Evolutionary conservation across 148 eudicot species (phyloP).

Genomic region (Suaeda aralocaspica): DNA sequence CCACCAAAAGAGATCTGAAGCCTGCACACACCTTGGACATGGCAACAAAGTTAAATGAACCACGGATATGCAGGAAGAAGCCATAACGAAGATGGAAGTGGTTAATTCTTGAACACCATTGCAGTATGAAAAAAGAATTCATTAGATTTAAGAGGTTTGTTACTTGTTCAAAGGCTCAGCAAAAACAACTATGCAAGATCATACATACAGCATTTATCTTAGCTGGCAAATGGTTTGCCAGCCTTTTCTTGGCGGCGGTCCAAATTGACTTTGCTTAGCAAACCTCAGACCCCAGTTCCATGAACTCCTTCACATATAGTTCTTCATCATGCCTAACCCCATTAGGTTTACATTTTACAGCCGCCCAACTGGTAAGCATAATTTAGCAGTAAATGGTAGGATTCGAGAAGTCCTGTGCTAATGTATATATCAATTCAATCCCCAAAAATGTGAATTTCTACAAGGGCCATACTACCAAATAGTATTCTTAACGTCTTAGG

Average conservation of each 20-base stretch:
- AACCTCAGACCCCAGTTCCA: background rate
- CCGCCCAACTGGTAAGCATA: too few species aligned
- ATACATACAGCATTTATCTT: background rate
- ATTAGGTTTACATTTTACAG: background rate
- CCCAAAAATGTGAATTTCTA: too few species aligned
- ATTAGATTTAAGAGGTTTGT: background rate
- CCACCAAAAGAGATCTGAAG: slow-evolving; percentile 58
- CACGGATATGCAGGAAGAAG: background rate
- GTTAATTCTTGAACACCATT: background rate
- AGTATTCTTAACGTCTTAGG: background rate
- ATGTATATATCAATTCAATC: too few species aligned
- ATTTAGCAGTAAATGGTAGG: too few species aligned
- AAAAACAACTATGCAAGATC: background rate
- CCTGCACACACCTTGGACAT: slow-evolving; percentile 51
- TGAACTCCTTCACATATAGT: background rate
- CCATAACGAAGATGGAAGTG: background rate
- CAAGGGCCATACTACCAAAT: background rate
- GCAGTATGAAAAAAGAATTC: background rate
- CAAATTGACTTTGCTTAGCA: background rate
- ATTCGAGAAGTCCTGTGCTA: too few species aligned
- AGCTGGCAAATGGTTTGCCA: background rate
- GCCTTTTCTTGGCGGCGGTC: too few species aligned
- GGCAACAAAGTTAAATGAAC: slow-evolving; percentile 20
- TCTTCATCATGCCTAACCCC: background rate
- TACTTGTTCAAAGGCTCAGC: background rate